Percentiles rank a stretch among this genome's conserved stretches.
These are phyloP conservation scores for Nephelium lappaceum DNA, from an alignment of 345 rosid species.

Conservation along the genomic window DNA sequence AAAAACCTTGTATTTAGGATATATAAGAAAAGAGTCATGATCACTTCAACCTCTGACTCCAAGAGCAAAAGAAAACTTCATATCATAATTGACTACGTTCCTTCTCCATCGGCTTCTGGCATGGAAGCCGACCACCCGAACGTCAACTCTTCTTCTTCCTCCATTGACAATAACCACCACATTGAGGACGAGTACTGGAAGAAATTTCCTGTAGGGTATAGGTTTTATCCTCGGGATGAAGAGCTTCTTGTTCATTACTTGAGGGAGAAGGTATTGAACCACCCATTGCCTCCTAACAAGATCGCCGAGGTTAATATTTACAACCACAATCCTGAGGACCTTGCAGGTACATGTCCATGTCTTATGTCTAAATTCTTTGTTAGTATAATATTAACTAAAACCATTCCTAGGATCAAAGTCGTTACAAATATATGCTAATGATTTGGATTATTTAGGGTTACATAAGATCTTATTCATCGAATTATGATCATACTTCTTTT, in stretches of 20 bases:
- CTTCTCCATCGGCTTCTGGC: not conserved
- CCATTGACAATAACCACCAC: not conserved
- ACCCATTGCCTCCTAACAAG: not conserved
- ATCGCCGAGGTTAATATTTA: not conserved
- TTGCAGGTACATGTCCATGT: not conserved
- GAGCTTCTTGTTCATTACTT: not conserved
- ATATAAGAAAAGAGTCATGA: not conserved
- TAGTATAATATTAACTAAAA: too few relatives aligned
- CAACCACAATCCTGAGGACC: not conserved
- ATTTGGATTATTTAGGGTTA: too few relatives aligned
- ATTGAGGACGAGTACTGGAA: not conserved
- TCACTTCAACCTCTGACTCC: not conserved
- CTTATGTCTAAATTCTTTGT: too few relatives aligned
- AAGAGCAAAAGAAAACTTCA: too few relatives aligned
- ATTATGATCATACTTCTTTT: too few relatives aligned
- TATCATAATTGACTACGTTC: not conserved
- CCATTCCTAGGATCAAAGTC: too few relatives aligned
- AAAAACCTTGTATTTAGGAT: not conserved
- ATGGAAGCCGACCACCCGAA: not conserved
- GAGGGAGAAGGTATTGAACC: not conserved
- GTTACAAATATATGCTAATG: too few relatives aligned
- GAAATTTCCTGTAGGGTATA: not conserved
- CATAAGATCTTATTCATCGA: too few relatives aligned
- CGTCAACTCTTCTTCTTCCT: not conserved
- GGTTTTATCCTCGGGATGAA: not conserved